Base-by-base conservation (phyloP, 2,329 filamentous ascomycete species). In the Samsoniella hepiali region DNA sequence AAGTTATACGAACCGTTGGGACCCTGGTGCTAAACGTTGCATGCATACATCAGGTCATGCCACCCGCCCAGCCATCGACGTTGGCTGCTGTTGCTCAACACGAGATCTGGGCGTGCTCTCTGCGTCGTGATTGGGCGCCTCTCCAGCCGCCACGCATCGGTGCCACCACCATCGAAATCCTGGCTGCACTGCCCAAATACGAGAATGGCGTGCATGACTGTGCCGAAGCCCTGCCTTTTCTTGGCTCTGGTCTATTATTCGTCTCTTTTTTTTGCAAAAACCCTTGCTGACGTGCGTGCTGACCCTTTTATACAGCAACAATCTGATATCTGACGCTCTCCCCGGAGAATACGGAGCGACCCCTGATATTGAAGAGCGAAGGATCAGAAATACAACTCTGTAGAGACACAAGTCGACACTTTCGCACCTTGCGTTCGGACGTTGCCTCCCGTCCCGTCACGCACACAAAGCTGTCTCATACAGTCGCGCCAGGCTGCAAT, bases 51-150 rank as follows among this genome's bases (percentile, higher is more conserved):
- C 11, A 55, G 51, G 50, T 62, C 59, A 62, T 55, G 59, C 42
- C 38, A 38, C 40, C 40, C 49, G 13, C 40, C n/a, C 15, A 22
- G n/a, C 22, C 38, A 47, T 45, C 31, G 45, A 31, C 29, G 6
- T 47, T 9, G 22, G 22, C 22, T 22, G 49, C 58, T 61, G 58
- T 42, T 62, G 40, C 51, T 49, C 40, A 56, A 62, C 59, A 62
- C 59, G 59, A 62, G 50, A 62, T 62, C 59, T 62, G 55, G 59
- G 59, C 59, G 59, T 15, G 22, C 50, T 17, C 17, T 9, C 15
- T 5, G 17, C 32, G 5, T 29, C 31, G 31, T 62, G 59, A 62
- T 62, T 62, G 59, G 59, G 10, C 50, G 49, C 47, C 51, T 49
- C 38, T 10, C 22, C n/a, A n/a, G 42, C 38, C 58, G 50, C 50